Conservation (phyloP, 2,329 filamentous ascomycete species). For the Curvularia spicifera region DNA sequence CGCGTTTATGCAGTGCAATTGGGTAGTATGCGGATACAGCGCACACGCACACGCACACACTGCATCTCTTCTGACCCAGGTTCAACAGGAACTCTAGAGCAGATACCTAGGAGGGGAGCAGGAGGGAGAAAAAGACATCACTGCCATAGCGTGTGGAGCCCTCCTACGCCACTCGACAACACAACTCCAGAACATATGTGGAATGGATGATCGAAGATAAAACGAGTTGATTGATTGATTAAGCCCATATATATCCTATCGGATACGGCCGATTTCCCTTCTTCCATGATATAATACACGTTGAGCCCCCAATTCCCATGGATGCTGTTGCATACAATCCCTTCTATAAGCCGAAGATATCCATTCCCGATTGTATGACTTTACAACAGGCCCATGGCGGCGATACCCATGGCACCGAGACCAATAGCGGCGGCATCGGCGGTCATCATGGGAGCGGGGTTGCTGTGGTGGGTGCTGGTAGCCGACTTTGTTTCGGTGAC, state of each 20-base stretch:
- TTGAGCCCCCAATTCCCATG: neutral
- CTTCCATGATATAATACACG: neutral
- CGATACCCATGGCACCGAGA: constrained; percentile 28
- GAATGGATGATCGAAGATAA: neutral
- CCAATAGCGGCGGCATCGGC: constrained; percentile 30
- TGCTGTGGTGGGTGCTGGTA: constrained; percentile 4
- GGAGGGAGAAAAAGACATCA: too few relatives aligned
- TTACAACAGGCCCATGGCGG: constrained; percentile 27
- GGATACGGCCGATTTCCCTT: neutral
- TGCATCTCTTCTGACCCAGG: too few relatives aligned
- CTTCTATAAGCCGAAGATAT: neutral
- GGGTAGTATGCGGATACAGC: too few relatives aligned
- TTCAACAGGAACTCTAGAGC: too few relatives aligned
- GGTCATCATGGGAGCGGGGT: constrained; percentile 22
- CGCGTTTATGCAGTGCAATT: too few relatives aligned
- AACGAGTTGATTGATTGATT: neutral
- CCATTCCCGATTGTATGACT: neutral
- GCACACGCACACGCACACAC: too few relatives aligned
- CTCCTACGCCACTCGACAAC: too few relatives aligned
- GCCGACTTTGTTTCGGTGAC: neutral
- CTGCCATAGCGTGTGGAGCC: too few relatives aligned
- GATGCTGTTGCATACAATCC: neutral
- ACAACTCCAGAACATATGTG: neutral
- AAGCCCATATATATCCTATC: neutral
- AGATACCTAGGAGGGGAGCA: too few relatives aligned